Conservation (phyloP, 169 alveolate genomes). For the Miamiensis avidus region DNA sequence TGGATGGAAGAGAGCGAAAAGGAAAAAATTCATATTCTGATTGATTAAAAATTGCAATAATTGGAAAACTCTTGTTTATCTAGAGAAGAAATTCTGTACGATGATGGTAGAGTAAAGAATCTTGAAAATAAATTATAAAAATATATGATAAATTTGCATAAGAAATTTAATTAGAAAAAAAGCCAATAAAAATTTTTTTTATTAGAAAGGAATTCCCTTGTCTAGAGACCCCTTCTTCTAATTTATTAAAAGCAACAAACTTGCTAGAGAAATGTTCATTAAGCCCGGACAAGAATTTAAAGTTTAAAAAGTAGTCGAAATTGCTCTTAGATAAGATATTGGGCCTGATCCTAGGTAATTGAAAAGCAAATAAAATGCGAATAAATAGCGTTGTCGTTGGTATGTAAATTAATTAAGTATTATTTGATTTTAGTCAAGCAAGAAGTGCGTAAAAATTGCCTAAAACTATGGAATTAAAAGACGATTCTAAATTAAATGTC, state of each 20-base stretch:
- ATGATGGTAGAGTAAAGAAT: slow-evolving; percentile 43
- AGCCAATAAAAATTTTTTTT: too few relatives aligned
- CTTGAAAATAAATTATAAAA: too few relatives aligned
- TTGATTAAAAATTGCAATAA: slow-evolving; percentile 60
- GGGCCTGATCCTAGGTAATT: slow-evolving; percentile 59
- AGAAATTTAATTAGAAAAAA: too few relatives aligned
- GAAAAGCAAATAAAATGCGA: neutral
- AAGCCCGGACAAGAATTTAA: slow-evolving; percentile 68
- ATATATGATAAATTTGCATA: too few relatives aligned
- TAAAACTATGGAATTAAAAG: neutral
- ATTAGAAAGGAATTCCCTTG: slow-evolving; percentile 32
- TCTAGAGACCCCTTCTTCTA: slow-evolving; percentile 77
- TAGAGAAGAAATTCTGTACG: slow-evolving; percentile 68
- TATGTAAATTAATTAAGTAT: neutral
- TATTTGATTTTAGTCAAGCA: slow-evolving; percentile 7
- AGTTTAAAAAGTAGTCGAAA: slow-evolving; percentile 65
- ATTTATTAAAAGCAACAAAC: slow-evolving; percentile 53
- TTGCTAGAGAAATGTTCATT: slow-evolving; percentile 73
- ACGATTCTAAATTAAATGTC: slow-evolving; percentile 32
- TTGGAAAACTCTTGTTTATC: slow-evolving; percentile 75
- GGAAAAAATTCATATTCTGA: slow-evolving; percentile 49
- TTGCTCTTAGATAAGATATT: slow-evolving; percentile 70
- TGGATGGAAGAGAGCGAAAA: slow-evolving; percentile 56
- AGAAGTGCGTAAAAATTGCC: slow-evolving; percentile 28
- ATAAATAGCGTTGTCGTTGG: neutral